phyloP scores from a whole-genome alignment of 345 rosid species.

The Sapria himalayana region DNA sequence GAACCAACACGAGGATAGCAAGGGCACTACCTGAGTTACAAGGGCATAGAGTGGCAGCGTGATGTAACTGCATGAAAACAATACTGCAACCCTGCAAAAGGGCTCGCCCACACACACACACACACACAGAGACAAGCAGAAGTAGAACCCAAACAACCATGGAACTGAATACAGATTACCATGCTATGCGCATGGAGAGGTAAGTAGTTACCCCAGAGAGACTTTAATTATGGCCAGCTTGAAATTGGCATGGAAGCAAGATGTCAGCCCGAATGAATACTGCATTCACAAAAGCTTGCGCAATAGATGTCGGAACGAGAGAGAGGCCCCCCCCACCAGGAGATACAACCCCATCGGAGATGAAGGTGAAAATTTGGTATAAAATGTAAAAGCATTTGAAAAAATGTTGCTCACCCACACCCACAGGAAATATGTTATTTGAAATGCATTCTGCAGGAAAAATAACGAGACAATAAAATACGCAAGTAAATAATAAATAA shows the following conservation, averaged over 20 bases:
- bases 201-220: slow-evolving; percentile 62
- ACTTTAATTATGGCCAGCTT: slow-evolving; percentile 33
- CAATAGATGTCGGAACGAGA: background rate
- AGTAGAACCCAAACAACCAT: too few relatives aligned
- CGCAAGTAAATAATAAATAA: too few relatives aligned
- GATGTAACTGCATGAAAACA: slow-evolving; percentile 67
- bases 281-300: slow-evolving; percentile 11
- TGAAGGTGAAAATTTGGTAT: background rate
- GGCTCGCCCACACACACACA: too few relatives aligned
- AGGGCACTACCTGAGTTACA: slow-evolving; percentile 58
- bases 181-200: too few relatives aligned
- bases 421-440: slow-evolving; percentile 92
- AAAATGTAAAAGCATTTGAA: background rate
- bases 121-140: too few relatives aligned
- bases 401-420: slow-evolving; percentile 42
- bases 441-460: slow-evolving; percentile 80
- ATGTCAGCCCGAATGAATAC: slow-evolving; percentile 47
- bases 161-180: too few relatives aligned
- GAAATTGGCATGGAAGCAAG: slow-evolving; percentile 60
- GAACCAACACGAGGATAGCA: background rate
- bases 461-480: too few relatives aligned
- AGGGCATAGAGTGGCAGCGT: slow-evolving; percentile 88
- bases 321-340: too few relatives aligned
- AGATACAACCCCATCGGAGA: too few relatives aligned
- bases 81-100: slow-evolving; percentile 36